phyloP scores from a whole-genome alignment of 352 stramenopile genomes.

The Phytopythium vexans region DNA sequence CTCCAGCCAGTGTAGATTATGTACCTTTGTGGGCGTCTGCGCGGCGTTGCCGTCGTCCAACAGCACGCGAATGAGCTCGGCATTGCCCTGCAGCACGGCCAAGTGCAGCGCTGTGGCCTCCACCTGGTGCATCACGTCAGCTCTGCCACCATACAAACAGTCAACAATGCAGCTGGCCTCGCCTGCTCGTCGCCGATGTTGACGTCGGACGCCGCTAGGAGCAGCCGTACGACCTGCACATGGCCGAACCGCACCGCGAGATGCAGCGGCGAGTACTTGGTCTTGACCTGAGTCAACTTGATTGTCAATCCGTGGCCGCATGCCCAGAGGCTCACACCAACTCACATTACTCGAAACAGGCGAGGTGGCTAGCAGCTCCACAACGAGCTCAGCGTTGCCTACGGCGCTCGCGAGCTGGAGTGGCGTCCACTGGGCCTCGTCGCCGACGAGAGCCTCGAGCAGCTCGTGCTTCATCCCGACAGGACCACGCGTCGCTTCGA shows the following conservation, averaged over 20 bases:
- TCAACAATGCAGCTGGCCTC: not conserved
- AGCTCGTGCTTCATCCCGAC: constrained; percentile 4
- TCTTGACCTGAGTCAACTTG: constrained; percentile 40
- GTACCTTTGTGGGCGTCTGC: constrained; percentile 44
- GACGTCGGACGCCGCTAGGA: constrained; percentile 25
- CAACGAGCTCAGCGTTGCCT: constrained; percentile 44
- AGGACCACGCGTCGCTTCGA: not conserved
- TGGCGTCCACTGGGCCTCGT: constrained; percentile 54
- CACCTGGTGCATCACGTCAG: constrained; percentile 18
- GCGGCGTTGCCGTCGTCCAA: constrained; percentile 33
- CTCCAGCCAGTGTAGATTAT: too few relatives aligned
- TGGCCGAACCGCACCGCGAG: constrained; percentile 67
- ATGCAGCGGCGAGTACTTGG: constrained; percentile 61
- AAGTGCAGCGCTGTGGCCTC: constrained; percentile 59
- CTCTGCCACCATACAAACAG: not conserved
- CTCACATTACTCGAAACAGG: constrained; percentile 13
- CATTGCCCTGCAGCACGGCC: constrained; percentile 47
- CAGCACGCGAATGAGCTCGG: constrained; percentile 48
- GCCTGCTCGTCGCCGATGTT: constrained; percentile 35
- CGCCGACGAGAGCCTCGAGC: constrained; percentile 31
- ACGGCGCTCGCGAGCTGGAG: constrained; percentile 76
- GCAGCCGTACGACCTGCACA: constrained; percentile 36
- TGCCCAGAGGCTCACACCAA: too few relatives aligned
- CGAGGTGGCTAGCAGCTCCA: constrained; percentile 24
- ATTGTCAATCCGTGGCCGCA: not conserved